Evolutionary conservation across 106 monocot species (phyloP).

Genomic region (Vanilla planifolia): DNA sequence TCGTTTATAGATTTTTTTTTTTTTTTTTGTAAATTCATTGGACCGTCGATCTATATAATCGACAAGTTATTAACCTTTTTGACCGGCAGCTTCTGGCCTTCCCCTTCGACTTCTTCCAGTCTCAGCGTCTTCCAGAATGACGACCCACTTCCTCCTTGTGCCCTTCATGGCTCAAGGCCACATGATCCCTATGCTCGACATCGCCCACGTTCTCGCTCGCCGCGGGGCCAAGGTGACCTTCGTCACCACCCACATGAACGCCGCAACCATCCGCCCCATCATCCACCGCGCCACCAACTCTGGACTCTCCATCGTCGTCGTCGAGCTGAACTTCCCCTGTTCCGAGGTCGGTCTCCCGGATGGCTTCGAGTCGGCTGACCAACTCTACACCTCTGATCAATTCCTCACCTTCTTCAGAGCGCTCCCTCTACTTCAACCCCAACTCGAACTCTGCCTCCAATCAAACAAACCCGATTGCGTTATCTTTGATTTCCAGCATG

Average conservation of each 20-base stretch:
- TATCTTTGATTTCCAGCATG: slow-evolving; percentile 30
- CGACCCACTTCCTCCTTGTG: slow-evolving; percentile 50
- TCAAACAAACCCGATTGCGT: slow-evolving; percentile 26
- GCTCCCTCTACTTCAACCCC: not conserved
- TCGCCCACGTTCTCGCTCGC: slow-evolving; percentile 34
- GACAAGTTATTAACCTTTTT: too few species aligned
- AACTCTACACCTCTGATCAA: not conserved
- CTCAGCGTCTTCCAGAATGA: too few species aligned
- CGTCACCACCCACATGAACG: slow-evolving; percentile 56
- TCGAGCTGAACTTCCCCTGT: slow-evolving; percentile 32
- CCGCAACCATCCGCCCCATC: slow-evolving; percentile 20
- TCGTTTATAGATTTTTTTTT: not conserved
- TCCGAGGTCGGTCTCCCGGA: slow-evolving; percentile 28
- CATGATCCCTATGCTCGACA: slow-evolving; percentile 56
- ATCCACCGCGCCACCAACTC: slow-evolving; percentile 8
- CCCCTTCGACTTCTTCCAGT: too few species aligned
- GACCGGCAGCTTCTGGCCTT: too few species aligned
- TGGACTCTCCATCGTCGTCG: slow-evolving; percentile 27
- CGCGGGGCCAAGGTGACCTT: slow-evolving; percentile 29
- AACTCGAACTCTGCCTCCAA: slow-evolving; percentile 15
- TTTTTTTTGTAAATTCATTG: not conserved
- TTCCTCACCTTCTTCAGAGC: slow-evolving; percentile 19
- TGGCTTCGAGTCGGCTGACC: slow-evolving; percentile 39
- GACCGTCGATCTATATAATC: too few species aligned
- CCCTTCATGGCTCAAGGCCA: slow-evolving; percentile 59